Percentiles rank a stretch among this genome's conserved stretches.
phyloP scores from a whole-genome alignment of 2,329 filamentous ascomycete genomes.

The Pyricularia grisea region DNA sequence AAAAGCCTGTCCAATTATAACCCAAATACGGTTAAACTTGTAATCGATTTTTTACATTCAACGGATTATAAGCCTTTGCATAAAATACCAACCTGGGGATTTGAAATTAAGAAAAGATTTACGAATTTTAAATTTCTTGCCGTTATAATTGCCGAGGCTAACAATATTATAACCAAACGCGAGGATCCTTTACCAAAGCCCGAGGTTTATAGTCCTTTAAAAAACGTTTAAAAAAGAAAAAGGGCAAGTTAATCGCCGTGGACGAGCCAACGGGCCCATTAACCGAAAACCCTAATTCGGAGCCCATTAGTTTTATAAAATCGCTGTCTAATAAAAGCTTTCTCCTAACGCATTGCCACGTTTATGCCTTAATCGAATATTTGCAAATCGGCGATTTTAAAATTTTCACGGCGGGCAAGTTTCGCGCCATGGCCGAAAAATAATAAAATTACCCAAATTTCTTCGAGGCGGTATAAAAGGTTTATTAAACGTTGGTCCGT shows the following conservation, averaged over 20 bases:
- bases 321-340: not conserved
- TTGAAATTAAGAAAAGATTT: not conserved
- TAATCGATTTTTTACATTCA: constrained; percentile 2
- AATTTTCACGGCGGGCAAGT: not conserved
- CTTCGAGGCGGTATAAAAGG: not conserved
- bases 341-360: not conserved
- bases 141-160: no score
- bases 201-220: not conserved
- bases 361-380: not conserved
- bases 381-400: not conserved
- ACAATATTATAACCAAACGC: not conserved
- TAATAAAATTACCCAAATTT: not conserved
- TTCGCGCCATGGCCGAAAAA: not conserved
- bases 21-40: not conserved
- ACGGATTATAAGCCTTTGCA: not conserved
- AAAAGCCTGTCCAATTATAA: constrained; percentile 1
- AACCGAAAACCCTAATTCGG: no score
- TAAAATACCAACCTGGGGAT: not conserved
- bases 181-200: not conserved
- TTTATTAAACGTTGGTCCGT: not conserved
- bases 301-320: no score
- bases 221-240: not conserved
- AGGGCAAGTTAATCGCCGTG: not conserved
- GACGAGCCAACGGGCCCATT: not conserved
- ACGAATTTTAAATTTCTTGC: not conserved